These are phyloP conservation scores for Candida tropicalis DNA, from an alignment of 1,139 yeast genomes.

Conservation along the genomic window DNA sequence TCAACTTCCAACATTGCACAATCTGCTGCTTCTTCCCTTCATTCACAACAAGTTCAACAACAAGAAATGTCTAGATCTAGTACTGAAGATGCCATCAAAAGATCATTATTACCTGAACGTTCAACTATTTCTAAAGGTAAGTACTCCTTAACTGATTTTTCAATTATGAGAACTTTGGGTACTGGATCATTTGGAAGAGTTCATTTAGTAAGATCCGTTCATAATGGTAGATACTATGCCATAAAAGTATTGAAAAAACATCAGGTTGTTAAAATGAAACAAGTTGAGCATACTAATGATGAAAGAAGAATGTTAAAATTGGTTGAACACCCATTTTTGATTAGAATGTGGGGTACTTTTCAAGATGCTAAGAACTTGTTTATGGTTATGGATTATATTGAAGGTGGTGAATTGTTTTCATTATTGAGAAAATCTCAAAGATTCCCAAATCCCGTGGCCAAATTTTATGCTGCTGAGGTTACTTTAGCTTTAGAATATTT, in stretches of 20 bases:
- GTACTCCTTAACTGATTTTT: slow-evolving; percentile 55
- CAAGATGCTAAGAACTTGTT: slow-evolving; percentile 59
- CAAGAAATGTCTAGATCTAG: slow-evolving; percentile 18
- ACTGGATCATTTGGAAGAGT: slow-evolving; percentile 69
- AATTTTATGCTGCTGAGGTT: slow-evolving; percentile 65
- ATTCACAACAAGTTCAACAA: slow-evolving; percentile 10
- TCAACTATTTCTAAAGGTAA: slow-evolving; percentile 55
- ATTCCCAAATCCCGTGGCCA: slow-evolving; percentile 65
- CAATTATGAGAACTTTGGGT: slow-evolving; percentile 57
- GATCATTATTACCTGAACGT: slow-evolving; percentile 35
- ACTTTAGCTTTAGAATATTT: slow-evolving; percentile 59
- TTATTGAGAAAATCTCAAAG: slow-evolving; percentile 59
- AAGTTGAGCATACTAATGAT: slow-evolving; percentile 65
- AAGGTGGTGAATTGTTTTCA: slow-evolving; percentile 63
- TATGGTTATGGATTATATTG: slow-evolving; percentile 66
- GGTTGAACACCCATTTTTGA: slow-evolving; percentile 61
- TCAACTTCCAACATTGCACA: slow-evolving; percentile 13
- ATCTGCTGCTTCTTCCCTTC: slow-evolving; percentile 7
- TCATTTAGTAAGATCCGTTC: slow-evolving; percentile 58
- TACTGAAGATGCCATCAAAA: slow-evolving; percentile 30
- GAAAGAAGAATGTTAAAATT: slow-evolving; percentile 59
- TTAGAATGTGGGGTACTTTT: slow-evolving; percentile 68
- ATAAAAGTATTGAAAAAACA: slow-evolving; percentile 60
- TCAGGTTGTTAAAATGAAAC: slow-evolving; percentile 62
- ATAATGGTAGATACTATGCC: slow-evolving; percentile 62